phyloP scores from a whole-genome alignment of 768 basidiomycete genomes.

The Dioszegia crocea region DNA sequence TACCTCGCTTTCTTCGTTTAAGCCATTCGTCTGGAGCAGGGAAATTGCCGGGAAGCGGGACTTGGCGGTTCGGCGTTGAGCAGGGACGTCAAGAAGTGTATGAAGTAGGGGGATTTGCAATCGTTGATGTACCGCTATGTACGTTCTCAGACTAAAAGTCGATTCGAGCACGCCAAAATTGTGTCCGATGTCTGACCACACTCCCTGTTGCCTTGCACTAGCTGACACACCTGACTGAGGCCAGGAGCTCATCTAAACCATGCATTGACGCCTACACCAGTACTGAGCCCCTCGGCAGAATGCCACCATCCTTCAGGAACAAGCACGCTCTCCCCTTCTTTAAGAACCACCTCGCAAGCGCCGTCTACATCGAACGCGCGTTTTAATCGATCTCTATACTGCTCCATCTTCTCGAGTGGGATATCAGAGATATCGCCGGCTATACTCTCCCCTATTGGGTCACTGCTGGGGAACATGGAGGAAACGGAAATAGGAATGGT shows the following conservation, averaged over 20 bases:
- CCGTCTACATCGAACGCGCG: constrained; percentile 24
- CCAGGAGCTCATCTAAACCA: too few species aligned
- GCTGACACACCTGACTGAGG: too few species aligned
- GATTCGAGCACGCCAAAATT: too few species aligned
- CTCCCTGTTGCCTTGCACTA: too few species aligned
- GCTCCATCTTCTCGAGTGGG: constrained; percentile 12
- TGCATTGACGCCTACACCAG: constrained; percentile 38
- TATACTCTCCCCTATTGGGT: not conserved
- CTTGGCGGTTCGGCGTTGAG: not conserved
- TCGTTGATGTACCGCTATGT: not conserved
- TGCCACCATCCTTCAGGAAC: constrained; percentile 50
- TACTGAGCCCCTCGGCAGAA: constrained; percentile 33
- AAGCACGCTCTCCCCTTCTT: constrained; percentile 35
- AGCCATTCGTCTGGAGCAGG: not conserved
- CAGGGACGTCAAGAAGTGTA: not conserved
- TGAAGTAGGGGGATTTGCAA: not conserved
- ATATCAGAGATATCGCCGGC: constrained; percentile 11
- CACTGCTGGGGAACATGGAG: constrained; percentile 2
- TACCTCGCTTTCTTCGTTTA: constrained; percentile 58
- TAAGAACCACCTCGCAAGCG: constrained; percentile 25
- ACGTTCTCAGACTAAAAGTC: not conserved
- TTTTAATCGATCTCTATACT: constrained; percentile 14
- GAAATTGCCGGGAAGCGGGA: not conserved
- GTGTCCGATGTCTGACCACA: too few species aligned
- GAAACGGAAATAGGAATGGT: constrained; percentile 35